Evolutionary conservation across 208 protist genomes (phyloP).

Genomic region (Crithidia thermophila): DNA sequence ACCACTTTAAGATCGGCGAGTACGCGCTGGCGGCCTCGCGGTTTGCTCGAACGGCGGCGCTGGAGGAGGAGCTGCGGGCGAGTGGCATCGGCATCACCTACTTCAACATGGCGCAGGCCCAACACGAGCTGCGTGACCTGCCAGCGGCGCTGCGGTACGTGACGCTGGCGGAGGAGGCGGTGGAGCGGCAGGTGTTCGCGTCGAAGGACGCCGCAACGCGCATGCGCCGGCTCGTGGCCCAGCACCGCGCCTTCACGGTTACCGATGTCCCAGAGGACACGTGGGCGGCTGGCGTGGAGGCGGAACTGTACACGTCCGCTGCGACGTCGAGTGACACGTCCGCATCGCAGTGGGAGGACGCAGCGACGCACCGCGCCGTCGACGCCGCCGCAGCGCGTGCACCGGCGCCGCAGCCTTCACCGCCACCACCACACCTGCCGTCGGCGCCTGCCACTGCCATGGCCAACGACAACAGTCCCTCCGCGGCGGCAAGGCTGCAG

Average conservation of each 20-base stretch:
- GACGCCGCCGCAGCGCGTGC: neutral
- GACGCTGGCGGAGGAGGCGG: slow-evolving; percentile 51
- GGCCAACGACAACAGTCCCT: too few species aligned
- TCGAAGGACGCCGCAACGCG: slow-evolving; percentile 24
- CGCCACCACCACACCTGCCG: too few species aligned
- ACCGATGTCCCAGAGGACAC: slow-evolving; percentile 4
- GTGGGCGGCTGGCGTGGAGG: neutral
- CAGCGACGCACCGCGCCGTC: neutral
- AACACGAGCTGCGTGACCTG: slow-evolving; percentile 41
- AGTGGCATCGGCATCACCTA: slow-evolving; percentile 76
- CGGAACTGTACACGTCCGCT: neutral
- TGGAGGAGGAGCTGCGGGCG: slow-evolving; percentile 62
- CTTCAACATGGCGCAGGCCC: slow-evolving; percentile 78
- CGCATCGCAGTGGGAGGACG: neutral
- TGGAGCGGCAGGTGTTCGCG: slow-evolving; percentile 55
- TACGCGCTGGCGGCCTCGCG: slow-evolving; percentile 61
- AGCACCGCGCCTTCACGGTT: slow-evolving; percentile 8
- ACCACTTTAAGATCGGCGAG: slow-evolving; percentile 82
- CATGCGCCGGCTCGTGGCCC: slow-evolving; percentile 27
- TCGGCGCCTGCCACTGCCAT: too few species aligned
- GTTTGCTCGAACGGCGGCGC: slow-evolving; percentile 42
- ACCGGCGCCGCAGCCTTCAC: neutral
- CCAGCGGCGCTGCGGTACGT: slow-evolving; percentile 43
- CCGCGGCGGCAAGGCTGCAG: neutral
- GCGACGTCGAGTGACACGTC: neutral